phyloP scores from a whole-genome alignment of 768 basidiomycete genomes.

The Tricholoma sp. region DNA sequence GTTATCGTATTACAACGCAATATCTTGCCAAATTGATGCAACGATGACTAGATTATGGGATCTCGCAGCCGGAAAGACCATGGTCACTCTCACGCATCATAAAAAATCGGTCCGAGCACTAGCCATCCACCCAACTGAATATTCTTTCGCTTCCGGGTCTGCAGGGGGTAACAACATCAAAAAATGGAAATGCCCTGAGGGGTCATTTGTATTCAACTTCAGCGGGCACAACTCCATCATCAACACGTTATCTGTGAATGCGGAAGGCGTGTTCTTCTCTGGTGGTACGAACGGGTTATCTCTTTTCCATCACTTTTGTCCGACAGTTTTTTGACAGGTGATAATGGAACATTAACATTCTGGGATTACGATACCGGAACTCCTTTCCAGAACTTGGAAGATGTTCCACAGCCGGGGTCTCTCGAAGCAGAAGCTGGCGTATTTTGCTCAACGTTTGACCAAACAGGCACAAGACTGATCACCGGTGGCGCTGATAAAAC shows the following conservation, averaged over 20 bases:
- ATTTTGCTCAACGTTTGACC: slow-evolving; percentile 96
- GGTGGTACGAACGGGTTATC: slow-evolving; percentile 57
- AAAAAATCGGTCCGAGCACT: slow-evolving; percentile 96
- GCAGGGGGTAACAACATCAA: slow-evolving; percentile 99
- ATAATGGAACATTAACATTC: slow-evolving; percentile 86
- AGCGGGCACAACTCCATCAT: slow-evolving; percentile 96
- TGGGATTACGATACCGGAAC: slow-evolving; percentile 97
- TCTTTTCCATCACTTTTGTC: background rate
- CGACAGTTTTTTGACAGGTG: slow-evolving; percentile 43
- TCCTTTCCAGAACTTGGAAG: slow-evolving; percentile 91
- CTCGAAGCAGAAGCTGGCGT: slow-evolving; percentile 96
- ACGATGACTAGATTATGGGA: slow-evolving; percentile 76
- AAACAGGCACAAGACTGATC: slow-evolving; percentile 89
- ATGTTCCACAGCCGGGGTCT: slow-evolving; percentile 95
- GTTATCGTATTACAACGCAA: background rate
- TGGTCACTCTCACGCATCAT: slow-evolving; percentile 97
- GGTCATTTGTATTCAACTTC: slow-evolving; percentile 94
- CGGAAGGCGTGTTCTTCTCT: slow-evolving; percentile 96
- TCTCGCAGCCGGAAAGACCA: slow-evolving; percentile 94
- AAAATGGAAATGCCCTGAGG: slow-evolving; percentile 99
- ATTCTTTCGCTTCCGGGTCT: slow-evolving; percentile 91
- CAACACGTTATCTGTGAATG: slow-evolving; percentile 90
- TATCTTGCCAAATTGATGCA: background rate
- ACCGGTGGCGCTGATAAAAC: slow-evolving; percentile 99
- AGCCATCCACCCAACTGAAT: slow-evolving; percentile 94